These are phyloP conservation scores for Talaromyces sp. DNA, from an alignment of 2,329 filamentous ascomycete genomes.

Conservation along the genomic window DNA sequence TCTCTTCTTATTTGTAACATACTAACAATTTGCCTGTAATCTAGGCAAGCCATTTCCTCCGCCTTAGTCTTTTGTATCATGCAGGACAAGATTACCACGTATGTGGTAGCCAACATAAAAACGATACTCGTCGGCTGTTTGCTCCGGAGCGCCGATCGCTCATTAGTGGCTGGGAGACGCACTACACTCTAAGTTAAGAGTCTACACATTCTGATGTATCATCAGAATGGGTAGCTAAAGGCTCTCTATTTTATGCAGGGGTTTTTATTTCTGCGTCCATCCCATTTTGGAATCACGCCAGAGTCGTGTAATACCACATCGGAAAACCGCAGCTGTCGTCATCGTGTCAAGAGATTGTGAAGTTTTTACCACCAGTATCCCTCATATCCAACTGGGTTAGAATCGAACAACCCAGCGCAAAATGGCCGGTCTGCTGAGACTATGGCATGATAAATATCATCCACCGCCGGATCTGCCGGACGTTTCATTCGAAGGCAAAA, in stretches of 20 bases:
- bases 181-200: neutral
- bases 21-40: neutral
- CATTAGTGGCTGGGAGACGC: neutral
- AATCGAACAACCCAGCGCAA: neutral
- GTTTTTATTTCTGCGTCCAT: neutral
- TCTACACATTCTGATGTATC: neutral
- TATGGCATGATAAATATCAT: slow-evolving; percentile 13
- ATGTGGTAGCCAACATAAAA: neutral
- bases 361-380: neutral
- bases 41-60: neutral
- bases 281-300: neutral
- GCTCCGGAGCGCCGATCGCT: neutral
- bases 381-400: neutral
- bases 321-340: neutral
- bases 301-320: neutral
- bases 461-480: slow-evolving; percentile 31
- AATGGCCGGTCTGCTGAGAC: slow-evolving; percentile 6
- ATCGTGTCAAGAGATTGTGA: neutral
- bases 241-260: neutral
- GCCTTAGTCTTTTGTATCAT: neutral
- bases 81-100: neutral
- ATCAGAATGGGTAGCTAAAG: neutral
- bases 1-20: neutral
- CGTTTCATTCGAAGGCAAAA: slow-evolving; percentile 40
- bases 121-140: neutral